Evolutionary conservation across 805 yeast species (phyloP).

Genomic region (Candida maltosa): DNA sequence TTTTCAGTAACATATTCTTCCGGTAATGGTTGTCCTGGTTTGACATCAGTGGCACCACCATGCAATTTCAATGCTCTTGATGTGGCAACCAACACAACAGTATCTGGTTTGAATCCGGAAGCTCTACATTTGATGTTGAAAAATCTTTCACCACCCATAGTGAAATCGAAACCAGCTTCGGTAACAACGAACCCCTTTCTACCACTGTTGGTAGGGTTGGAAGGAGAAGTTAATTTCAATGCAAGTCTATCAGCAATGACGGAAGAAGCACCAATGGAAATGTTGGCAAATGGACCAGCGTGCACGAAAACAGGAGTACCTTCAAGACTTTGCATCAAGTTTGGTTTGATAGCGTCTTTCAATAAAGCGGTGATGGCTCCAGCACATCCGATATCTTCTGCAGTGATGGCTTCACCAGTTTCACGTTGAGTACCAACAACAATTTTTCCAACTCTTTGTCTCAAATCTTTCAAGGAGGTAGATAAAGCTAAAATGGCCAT

Average conservation of each 20-base stretch:
- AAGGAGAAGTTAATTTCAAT: constrained; percentile 68
- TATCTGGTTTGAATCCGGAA: constrained; percentile 83
- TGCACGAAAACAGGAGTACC: constrained; percentile 97
- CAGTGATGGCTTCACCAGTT: constrained; percentile 79
- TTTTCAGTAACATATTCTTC: constrained; percentile 77
- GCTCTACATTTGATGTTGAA: constrained; percentile 93
- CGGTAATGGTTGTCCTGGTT: constrained; percentile 88
- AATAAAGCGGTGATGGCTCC: constrained; percentile 93
- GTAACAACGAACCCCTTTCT: constrained; percentile 83
- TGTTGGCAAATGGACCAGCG: constrained; percentile 98
- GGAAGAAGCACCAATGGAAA: constrained; percentile 94
- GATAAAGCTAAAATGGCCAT: constrained; percentile 94
- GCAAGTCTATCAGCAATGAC: constrained; percentile 93
- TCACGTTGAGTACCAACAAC: constrained; percentile 78
- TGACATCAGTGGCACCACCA: constrained; percentile 96
- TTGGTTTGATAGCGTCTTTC: constrained; percentile 96
- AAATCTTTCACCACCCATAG: constrained; percentile 99
- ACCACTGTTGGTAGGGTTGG: constrained; percentile 43
- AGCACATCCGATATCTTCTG: constrained; percentile 92
- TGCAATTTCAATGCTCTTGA: constrained; percentile 95
- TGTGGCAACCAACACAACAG: constrained; percentile 91
- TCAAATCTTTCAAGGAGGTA: constrained; percentile 73
- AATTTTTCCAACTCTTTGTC: constrained; percentile 82
- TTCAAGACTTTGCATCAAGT: constrained; percentile 93
- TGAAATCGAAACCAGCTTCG: constrained; percentile 97